Base-by-base conservation (phyloP, 768 basidiomycete species). In the Russula ochroleuca region DNA sequence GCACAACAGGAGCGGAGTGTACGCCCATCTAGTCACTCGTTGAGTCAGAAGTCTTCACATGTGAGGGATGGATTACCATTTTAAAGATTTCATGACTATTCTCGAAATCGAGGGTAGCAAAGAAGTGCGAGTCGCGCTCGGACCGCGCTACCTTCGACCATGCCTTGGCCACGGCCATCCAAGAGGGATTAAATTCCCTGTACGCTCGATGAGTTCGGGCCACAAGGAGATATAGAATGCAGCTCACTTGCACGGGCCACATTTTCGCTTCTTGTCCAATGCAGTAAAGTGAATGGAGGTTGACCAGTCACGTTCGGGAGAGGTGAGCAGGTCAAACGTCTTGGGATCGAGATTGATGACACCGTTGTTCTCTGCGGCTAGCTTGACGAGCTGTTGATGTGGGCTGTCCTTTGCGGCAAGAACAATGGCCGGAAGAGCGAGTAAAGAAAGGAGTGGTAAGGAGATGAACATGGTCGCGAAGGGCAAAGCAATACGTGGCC, bases 261-360 rank as follows among this genome's bases (percentile, higher is more conserved):
- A 99, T 74, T 86, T 89, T 71, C 92, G 85, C 66, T 86, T 81
- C 11, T 83, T 77, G 69, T 86, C 87, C 65, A 97, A 74, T 0
- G 97, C 97, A 1, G 97, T 99, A 73, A 98, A 82, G 14, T 94
- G 86, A 58, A 99, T 79, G 5, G 87, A 79, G n/a, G 87, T 85
- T 1, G 90, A 89, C 88, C 95, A 99, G 68, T 87, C 85, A 65
- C 97, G 86, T 65, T 85, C 80, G 10, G 87, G 81, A 6, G 82
- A 75, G 3, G 86, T 87, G 68, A 98, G 76, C 61, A 94, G 78
- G 71, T 94, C 90, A 75, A 86, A 99, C 2, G 82, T 78, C 33
- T 78, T 79, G 33, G 86, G 77, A 76, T 95, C 82, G 70, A 98
- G 87, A 66, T 81, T 85, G 73, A 98, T 89, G 71, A 94, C 71